Evolutionary conservation across 176 grass and related monocot species (phyloP), one percentile per base, ranked within the genome.

Genomic region (Carex cristatella): DNA sequence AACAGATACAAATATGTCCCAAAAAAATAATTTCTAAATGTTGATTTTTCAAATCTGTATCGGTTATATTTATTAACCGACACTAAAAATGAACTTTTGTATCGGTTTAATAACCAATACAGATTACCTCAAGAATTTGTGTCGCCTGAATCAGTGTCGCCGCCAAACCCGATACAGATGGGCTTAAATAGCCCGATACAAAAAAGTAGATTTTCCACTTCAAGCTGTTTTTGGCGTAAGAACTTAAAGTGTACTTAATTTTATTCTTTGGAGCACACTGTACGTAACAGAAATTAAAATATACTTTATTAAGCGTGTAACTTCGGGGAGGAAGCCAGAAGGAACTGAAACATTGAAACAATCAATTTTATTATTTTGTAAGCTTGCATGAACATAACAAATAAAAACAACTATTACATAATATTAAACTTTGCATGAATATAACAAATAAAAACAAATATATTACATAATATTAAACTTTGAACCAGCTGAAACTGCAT

Each of bases 291-390:
- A 13, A 68, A 15, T 35, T 35, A 35, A 35, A 35, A 32, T 16
- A 13, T 30, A 75, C 11, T 35, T 35, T 35, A 35, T 35, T 35
- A 35, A 35, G 33, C 33, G 2, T 40, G 67, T 75, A 75, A 13
- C 10, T 75, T 75, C 10, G 18, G 3, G 44, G 1, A 70, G 23
- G 70, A 75, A 75, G n/a, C 10, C 30, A 53, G 15, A 53, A 27
- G 15, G 12, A 67, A 35, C 31, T 67, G 8, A 74, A 74, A 51
- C 18, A 35, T 12, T 67, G 8, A 74, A 74, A 51, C 18, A 44
- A 74, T 74, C 70, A 61, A 80, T 61, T 80, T 80, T 81, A 81
- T 81, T 62, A 80, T 37, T 80, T 37, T 37, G 2, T 9, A 40
- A 37, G 3, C 33, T 1, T 2, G 33, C 8, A 80, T 60, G 32